phyloP scores from a whole-genome alignment of 1,284 basidiomycete species.

The Rhodotorula sp. region DNA sequence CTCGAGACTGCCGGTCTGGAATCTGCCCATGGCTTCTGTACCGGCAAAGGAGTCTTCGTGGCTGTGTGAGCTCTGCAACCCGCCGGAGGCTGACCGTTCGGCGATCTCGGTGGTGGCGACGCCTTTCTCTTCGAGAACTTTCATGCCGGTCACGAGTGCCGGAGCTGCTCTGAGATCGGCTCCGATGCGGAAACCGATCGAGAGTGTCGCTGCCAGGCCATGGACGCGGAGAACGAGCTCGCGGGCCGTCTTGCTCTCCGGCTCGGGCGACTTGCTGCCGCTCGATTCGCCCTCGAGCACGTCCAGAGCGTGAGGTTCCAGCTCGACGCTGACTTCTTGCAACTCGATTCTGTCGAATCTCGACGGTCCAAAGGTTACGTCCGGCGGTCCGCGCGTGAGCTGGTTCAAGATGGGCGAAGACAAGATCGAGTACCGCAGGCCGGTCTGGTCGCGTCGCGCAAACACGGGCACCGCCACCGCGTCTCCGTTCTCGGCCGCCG shows the following conservation, averaged over 20 bases:
- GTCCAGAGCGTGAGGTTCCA: not conserved
- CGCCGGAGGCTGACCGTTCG: not conserved
- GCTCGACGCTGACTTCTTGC: not conserved
- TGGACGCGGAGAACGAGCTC: slow-evolving; percentile 10
- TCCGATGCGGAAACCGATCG: not conserved
- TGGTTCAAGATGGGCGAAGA: slow-evolving; percentile 16
- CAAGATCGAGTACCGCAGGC: slow-evolving; percentile 10
- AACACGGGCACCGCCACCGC: slow-evolving; percentile 4
- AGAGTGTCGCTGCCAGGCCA: slow-evolving; percentile 7
- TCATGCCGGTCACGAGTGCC: slow-evolving; percentile 1
- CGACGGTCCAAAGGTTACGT: not conserved
- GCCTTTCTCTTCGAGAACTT: not conserved
- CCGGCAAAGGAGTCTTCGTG: too few species aligned
- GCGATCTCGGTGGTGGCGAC: not conserved
- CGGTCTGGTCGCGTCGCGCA: slow-evolving; percentile 4
- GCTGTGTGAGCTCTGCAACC: not conserved
- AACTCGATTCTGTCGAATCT: slow-evolving; percentile 5
- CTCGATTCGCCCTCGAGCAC: not conserved
- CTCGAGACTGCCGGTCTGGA: too few species aligned
- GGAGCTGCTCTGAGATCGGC: slow-evolving; percentile 10
- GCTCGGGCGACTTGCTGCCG: not conserved
- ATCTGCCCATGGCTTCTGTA: too few species aligned
- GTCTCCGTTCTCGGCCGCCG: not conserved
- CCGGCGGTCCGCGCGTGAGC: slow-evolving; percentile 19
- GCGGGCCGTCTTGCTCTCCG: not conserved